Conservation (phyloP, 192 early-diverging fungal genomes). For the Cladochytrium replicatum region DNA sequence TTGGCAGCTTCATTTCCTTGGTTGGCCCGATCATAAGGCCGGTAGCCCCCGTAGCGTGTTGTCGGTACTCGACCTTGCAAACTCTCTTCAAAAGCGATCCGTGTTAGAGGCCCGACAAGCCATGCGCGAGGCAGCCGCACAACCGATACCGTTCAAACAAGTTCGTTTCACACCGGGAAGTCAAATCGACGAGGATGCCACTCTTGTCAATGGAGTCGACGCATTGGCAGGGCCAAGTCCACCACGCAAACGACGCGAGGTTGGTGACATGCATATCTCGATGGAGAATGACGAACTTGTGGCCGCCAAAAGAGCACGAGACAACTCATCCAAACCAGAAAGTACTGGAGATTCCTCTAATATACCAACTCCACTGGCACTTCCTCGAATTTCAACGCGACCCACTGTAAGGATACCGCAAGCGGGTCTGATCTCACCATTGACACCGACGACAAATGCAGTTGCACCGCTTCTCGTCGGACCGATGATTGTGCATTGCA, state of each 20-base stretch:
- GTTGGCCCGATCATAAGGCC: constrained; percentile 76
- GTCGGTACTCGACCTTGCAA: constrained; percentile 31
- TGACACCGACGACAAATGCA: neutral
- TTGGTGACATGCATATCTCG: too few species aligned
- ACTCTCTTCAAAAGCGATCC: constrained; percentile 15
- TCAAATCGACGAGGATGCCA: too few species aligned
- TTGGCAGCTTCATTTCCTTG: constrained; percentile 66
- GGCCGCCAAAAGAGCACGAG: too few species aligned
- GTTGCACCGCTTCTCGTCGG: constrained; percentile 10
- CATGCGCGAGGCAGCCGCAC: constrained; percentile 1
- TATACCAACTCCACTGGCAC: too few species aligned
- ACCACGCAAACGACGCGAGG: too few species aligned
- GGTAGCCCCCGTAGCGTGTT: constrained; percentile 23
- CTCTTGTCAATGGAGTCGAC: neutral
- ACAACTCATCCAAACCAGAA: too few species aligned
- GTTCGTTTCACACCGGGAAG: too few species aligned
- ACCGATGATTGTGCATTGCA: constrained; percentile 47
- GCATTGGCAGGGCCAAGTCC: neutral
- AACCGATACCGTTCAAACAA: neutral
- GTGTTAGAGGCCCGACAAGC: constrained; percentile 5
- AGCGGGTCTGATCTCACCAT: neutral
- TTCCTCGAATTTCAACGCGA: too few species aligned
- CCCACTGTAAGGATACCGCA: neutral
- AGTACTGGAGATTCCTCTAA: too few species aligned
- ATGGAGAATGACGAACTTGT: too few species aligned